Conservation (phyloP, 129 eudicot species). For the Erigeron canadensis region DNA sequence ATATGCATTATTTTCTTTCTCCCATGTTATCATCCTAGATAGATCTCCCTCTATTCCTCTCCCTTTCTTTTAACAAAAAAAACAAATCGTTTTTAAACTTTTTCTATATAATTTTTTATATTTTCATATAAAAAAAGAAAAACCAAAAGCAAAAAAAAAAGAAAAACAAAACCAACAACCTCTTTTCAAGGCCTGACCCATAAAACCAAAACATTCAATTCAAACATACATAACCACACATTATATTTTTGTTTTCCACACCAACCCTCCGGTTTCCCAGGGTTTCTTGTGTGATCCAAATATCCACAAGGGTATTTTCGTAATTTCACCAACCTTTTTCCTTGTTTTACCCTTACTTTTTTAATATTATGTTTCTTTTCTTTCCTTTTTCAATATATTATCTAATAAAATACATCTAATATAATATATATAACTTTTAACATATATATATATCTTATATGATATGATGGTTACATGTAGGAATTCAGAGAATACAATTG, state of each 20-base stretch:
- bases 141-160: neutral
- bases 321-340: slow-evolving; percentile 26
- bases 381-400: neutral
- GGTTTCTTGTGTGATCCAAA: slow-evolving; percentile 25
- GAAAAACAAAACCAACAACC: slow-evolving; percentile 13
- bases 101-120: neutral
- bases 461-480: slow-evolving; percentile 25
- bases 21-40: slow-evolving; percentile 43
- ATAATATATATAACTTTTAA: neutral
- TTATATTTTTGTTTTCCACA: slow-evolving; percentile 12
- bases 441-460: no score
- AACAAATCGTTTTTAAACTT: neutral
- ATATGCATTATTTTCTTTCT: slow-evolving; percentile 18
- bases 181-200: slow-evolving; percentile 37
- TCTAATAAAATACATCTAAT: neutral
- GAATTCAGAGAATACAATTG: slow-evolving; percentile 54
- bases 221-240: slow-evolving; percentile 17
- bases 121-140: neutral
- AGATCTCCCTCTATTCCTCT: slow-evolving; percentile 22
- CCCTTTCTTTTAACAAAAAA: neutral
- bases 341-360: neutral
- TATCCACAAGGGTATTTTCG: slow-evolving; percentile 38
- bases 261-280: slow-evolving; percentile 30
- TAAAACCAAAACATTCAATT: slow-evolving; percentile 29
- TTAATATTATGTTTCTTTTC: neutral